phyloP scores from a whole-genome alignment of 164 flowering plant species.

The Chimonanthus praecox region DNA sequence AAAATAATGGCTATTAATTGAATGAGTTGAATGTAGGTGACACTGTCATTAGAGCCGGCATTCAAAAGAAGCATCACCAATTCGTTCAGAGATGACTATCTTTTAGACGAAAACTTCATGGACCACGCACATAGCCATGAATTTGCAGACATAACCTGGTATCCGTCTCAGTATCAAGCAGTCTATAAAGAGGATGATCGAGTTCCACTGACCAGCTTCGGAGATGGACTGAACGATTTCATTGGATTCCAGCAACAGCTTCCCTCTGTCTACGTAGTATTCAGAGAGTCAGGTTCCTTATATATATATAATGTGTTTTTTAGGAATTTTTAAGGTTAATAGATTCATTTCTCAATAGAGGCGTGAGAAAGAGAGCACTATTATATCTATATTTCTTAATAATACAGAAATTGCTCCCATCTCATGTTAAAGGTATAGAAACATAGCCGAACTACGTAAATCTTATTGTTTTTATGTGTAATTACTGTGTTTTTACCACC shows the following conservation, averaged over 20 bases:
- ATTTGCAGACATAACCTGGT: slow-evolving; percentile 86
- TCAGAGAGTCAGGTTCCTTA: slow-evolving; percentile 52
- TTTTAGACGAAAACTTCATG: slow-evolving; percentile 45
- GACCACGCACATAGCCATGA: slow-evolving; percentile 58
- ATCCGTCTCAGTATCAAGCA: slow-evolving; percentile 58
- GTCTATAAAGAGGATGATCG: slow-evolving; percentile 69
- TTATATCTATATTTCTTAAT: no score
- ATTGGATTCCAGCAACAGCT: slow-evolving; percentile 67
- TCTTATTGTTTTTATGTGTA: no score
- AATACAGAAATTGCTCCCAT: no score
- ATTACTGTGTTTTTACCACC: no score
- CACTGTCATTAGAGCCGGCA: slow-evolving; percentile 46
- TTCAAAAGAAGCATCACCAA: slow-evolving; percentile 77
- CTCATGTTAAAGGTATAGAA: no score
- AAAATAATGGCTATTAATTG: no score
- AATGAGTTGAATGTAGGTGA: slow-evolving; percentile 40
- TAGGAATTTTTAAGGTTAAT: no score
- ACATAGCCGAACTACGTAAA: no score
- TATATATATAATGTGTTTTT: neutral
- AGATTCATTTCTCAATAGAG: no score
- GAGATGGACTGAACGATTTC: slow-evolving; percentile 71
- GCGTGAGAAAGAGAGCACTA: no score
- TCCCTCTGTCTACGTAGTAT: slow-evolving; percentile 30
- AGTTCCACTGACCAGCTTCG: slow-evolving; percentile 44
- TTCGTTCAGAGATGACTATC: slow-evolving; percentile 47